A percentile compares a stretch with the other conserved stretches of the same genome.
Evolutionary conservation across 1,139 yeast species (phyloP).

Genomic region (Hyphopichia buzzinii): DNA sequence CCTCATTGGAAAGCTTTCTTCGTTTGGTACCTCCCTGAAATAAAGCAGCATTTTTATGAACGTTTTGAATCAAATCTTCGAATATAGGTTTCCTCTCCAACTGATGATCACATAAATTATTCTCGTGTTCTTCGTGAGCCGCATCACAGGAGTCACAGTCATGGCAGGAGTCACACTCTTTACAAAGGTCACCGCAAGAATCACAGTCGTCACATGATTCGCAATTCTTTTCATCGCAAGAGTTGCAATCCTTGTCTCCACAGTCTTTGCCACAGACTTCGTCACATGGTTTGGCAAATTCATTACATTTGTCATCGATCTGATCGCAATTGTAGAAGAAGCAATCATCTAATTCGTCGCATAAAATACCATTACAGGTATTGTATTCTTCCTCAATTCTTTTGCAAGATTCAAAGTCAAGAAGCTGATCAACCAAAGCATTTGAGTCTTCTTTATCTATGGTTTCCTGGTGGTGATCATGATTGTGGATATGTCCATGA

Average conservation of each 20-base stretch:
- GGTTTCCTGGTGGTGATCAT: constrained; percentile 20
- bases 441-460: constrained; percentile 2
- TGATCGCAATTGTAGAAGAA: constrained; percentile 37
- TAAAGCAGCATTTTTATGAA: constrained; percentile 22
- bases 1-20: background rate
- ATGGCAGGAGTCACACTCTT: background rate
- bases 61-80: constrained; percentile 35
- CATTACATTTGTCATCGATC: too few relatives aligned
- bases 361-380: constrained; percentile 40
- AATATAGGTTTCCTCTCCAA: constrained; percentile 26
- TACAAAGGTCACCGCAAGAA: background rate
- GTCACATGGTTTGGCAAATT: too few relatives aligned
- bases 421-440: constrained; percentile 2
- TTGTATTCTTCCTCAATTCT: constrained; percentile 30
- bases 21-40: background rate
- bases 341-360: constrained; percentile 48
- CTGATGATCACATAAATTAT: constrained; percentile 31
- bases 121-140: constrained; percentile 14
- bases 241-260: background rate
- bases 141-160: constrained; percentile 8
- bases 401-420: constrained; percentile 16
- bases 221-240: constrained; percentile 1
- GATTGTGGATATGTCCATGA: constrained; percentile 67
- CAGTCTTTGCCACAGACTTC: too few relatives aligned
- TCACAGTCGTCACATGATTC: constrained; percentile 4